phyloP scores from a whole-genome alignment of 75 land plant genomes.

The Cupressus sempervirens region DNA sequence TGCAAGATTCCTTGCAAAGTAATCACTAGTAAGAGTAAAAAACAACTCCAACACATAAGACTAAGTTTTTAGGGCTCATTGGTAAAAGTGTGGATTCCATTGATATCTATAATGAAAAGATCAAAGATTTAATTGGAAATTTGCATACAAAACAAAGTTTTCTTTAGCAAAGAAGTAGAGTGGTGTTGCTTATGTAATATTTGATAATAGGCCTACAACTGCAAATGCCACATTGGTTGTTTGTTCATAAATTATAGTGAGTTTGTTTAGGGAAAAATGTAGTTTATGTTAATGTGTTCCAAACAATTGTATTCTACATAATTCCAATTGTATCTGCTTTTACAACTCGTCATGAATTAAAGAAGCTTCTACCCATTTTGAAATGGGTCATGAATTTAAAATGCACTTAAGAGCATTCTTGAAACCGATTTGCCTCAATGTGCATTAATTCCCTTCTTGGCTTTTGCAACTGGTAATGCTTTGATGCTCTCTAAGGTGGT shows the following conservation, averaged over 20 bases:
- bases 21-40: slow-evolving; percentile 48
- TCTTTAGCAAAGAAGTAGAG: slow-evolving; percentile 52
- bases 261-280: slow-evolving; percentile 44
- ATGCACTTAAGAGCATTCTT: slow-evolving; percentile 54
- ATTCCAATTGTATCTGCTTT: slow-evolving; percentile 85
- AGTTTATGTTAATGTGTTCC: slow-evolving; percentile 54
- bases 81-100: slow-evolving; percentile 80
- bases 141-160: slow-evolving; percentile 52
- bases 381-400: slow-evolving; percentile 38
- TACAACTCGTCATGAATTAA: slow-evolving; percentile 64
- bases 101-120: slow-evolving; percentile 51
- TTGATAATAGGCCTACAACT: slow-evolving; percentile 63
- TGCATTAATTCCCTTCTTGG: slow-evolving; percentile 71
- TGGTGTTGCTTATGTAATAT: slow-evolving; percentile 64
- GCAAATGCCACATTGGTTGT: slow-evolving; percentile 67
- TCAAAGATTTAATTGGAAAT: slow-evolving; percentile 44
- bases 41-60: slow-evolving; percentile 55
- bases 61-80: slow-evolving; percentile 63
- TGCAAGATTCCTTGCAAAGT: too few relatives aligned
- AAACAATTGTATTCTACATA: slow-evolving; percentile 82
- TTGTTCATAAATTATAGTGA: slow-evolving; percentile 44
- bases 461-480: slow-evolving; percentile 66
- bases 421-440: slow-evolving; percentile 86
- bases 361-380: slow-evolving; percentile 60
- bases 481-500: too few relatives aligned